Evolutionary conservation across 1,284 basidiomycete genomes (phyloP).

Genomic region (Ustilago crameri): DNA sequence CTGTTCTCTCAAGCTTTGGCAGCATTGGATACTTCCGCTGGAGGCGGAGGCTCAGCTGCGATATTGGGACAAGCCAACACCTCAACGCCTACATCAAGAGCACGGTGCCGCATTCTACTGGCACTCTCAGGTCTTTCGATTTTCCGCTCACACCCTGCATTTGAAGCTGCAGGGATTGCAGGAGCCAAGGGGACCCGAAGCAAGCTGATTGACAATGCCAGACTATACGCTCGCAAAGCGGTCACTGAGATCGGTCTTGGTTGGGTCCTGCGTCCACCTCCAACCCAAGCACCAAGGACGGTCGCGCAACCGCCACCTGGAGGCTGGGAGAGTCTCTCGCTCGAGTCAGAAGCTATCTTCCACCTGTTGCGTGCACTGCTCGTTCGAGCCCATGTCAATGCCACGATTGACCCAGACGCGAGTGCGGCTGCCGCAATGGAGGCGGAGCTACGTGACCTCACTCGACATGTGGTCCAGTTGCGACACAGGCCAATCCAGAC

Average conservation of each 20-base stretch:
- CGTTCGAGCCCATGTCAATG: slow-evolving; percentile 14
- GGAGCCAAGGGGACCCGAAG: slow-evolving; percentile 32
- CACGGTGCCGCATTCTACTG: slow-evolving; percentile 37
- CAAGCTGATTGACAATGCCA: slow-evolving; percentile 50
- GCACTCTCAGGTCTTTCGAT: slow-evolving; percentile 38
- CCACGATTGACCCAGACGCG: not conserved
- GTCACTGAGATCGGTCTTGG: slow-evolving; percentile 51
- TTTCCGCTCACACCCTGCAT: slow-evolving; percentile 37
- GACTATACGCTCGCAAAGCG: slow-evolving; percentile 52
- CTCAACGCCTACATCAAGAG: slow-evolving; percentile 48
- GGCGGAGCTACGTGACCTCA: slow-evolving; percentile 15
- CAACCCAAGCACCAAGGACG: slow-evolving; percentile 8
- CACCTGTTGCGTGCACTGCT: slow-evolving; percentile 37
- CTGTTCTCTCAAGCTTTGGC: slow-evolving; percentile 38
- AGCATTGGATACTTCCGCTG: slow-evolving; percentile 40
- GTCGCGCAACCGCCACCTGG: slow-evolving; percentile 24
- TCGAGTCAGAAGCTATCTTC: slow-evolving; percentile 32
- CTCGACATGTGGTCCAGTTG: slow-evolving; percentile 23
- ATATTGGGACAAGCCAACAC: slow-evolving; percentile 51
- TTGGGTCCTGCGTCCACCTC: slow-evolving; percentile 35
- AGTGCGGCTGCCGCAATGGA: slow-evolving; percentile 8
- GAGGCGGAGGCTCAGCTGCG: slow-evolving; percentile 24
- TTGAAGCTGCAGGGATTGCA: slow-evolving; percentile 28
- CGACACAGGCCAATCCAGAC: slow-evolving; percentile 25
- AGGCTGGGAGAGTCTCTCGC: slow-evolving; percentile 48